phyloP scores from a whole-genome alignment of 2,329 filamentous ascomycete genomes.

The Biscogniauxia sp. region DNA sequence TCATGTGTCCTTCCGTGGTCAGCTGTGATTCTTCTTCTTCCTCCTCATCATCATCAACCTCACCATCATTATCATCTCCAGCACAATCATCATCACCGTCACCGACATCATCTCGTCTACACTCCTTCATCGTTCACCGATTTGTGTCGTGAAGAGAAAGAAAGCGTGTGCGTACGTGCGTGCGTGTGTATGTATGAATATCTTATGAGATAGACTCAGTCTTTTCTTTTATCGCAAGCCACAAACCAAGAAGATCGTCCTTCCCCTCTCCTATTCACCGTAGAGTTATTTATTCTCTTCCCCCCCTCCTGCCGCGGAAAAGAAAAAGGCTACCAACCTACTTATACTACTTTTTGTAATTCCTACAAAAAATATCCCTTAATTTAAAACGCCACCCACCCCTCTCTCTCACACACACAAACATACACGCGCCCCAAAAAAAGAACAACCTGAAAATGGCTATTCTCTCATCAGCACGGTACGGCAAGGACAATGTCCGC shows the following conservation, averaged over 20 bases:
- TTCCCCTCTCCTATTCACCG: not conserved
- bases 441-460: slow-evolving; percentile 44
- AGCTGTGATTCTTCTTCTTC: not conserved
- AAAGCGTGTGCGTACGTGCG: too few relatives aligned
- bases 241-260: not conserved
- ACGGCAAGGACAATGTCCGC: slow-evolving; percentile 97
- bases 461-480: slow-evolving; percentile 63
- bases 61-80: not conserved
- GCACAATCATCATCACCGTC: too few relatives aligned
- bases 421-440: slow-evolving; percentile 16
- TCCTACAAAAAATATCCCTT: too few relatives aligned
- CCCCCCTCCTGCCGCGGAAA: too few relatives aligned
- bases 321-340: too few relatives aligned
- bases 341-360: not conserved
- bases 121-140: not conserved
- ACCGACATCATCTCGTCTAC: not conserved
- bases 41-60: not conserved
- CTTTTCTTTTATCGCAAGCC: not conserved
- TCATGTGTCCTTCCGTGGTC: not conserved
- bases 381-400: not conserved
- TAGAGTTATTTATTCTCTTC: not conserved
- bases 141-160: not conserved
- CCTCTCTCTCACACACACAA: not conserved
- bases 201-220: not conserved
- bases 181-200: not conserved